Evolutionary conservation across 2,329 filamentous ascomycete genomes (phyloP), one percentile per base, ranked within the genome.

Genomic region (Fusarium floridanum): DNA sequence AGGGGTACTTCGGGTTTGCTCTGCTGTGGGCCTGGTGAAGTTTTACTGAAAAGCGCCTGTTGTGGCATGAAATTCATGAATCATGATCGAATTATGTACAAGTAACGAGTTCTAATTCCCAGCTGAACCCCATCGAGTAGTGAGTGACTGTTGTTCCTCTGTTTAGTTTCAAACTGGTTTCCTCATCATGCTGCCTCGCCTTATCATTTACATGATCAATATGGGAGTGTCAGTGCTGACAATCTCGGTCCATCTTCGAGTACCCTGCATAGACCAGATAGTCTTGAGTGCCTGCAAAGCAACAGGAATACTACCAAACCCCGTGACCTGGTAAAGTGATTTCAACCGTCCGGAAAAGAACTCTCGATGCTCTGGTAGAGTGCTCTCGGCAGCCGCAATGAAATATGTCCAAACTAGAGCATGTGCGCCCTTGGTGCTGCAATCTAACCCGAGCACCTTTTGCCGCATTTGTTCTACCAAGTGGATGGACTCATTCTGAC

Each of bases 341-440:
- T 66, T 67, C 8, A 85, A 64, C 0, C 82, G 72, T 1, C 72
- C 61, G 0, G 76, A 75, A 55, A 85, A 85, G 32, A 84, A 85
- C 0, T 73, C 61, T 2, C 83, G 76, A 59, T 85, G 82, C 22
- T 78, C 78, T 0, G 80, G 79, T 1, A 81, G 73, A 0, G 76
- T 77, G 43, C 83, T 85, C 64, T 85, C 83, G 0, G 83, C 83
- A 0, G 82, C 83, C 1, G 82, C 83, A 1, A 85, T 79, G 34
- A 85, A 85, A 61, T 81, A 85, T 0, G 81, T 76, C 84, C 84
- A 85, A 0, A 85, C 83, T 0, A 85, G 80, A 1, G 82, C 81
- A 45, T 85, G 83, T 0, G 79, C 78, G 3, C 83, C 83, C 5
- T 79, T 78, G 1, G 76, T 79, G 2, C 77, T 64, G 1, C 77